phyloP scores from a whole-genome alignment of 139 green algal genomes.

The Haematococcus sp. region DNA sequence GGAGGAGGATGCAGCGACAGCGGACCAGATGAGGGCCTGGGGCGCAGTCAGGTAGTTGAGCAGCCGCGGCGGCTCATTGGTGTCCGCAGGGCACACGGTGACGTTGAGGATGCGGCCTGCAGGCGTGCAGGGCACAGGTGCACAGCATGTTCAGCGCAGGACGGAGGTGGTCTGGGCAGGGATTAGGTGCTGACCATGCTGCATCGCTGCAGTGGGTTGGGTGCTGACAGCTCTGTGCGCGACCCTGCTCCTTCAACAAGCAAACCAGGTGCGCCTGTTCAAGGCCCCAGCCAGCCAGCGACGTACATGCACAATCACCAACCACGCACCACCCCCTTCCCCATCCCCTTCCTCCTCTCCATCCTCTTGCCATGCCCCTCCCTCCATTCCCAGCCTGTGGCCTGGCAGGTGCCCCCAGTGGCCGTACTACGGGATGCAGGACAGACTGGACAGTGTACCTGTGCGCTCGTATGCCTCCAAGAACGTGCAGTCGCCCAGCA shows the following conservation, averaged over 20 bases:
- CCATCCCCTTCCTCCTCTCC: background rate
- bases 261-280: too few relatives aligned
- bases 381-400: too few relatives aligned
- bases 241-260: too few relatives aligned
- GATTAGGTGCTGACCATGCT: background rate
- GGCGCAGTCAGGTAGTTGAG: conserved; percentile 93
- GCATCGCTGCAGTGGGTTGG: background rate
- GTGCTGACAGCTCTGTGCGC: too few relatives aligned
- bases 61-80: conserved; percentile 84
- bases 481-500: conserved; percentile 89
- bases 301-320: background rate
- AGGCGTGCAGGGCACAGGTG: too few relatives aligned
- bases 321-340: too few relatives aligned
- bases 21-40: conserved; percentile 81
- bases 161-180: background rate
- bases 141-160: too few relatives aligned
- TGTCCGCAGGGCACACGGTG: conserved; percentile 75
- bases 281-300: background rate
- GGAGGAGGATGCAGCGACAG: conserved; percentile 81
- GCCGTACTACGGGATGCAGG: too few relatives aligned
- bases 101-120: conserved; percentile 92
- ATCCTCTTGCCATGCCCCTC: background rate
- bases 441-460: too few relatives aligned
- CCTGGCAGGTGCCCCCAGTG: too few relatives aligned
- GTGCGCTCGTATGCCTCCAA: conserved; percentile 85